These are phyloP conservation scores for Murraya paniculata DNA, from an alignment of 345 rosid genomes.

Conservation along the genomic window DNA sequence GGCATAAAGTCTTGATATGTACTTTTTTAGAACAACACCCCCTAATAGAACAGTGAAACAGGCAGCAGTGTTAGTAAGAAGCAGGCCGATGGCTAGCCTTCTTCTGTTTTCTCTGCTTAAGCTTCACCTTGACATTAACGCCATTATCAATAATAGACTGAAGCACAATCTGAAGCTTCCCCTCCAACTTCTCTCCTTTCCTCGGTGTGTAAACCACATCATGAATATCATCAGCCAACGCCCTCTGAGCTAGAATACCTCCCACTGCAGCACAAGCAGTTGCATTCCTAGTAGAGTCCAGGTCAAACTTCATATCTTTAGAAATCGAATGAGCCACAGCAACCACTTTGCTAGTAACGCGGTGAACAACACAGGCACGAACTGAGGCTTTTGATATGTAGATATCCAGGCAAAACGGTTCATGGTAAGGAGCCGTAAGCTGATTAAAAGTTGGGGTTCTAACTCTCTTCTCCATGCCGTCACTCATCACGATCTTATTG, in stretches of 20 bases:
- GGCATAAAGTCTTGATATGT: neutral
- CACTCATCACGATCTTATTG: conserved; percentile 15
- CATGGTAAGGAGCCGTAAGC: conserved; percentile 79
- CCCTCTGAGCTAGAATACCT: conserved; percentile 69
- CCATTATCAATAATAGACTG: conserved; percentile 68
- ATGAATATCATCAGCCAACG: conserved; percentile 73
- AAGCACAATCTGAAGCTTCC: conserved; percentile 80
- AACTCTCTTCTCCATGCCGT: conserved; percentile 33
- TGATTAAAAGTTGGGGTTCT: conserved; percentile 78
- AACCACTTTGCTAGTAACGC: conserved; percentile 85
- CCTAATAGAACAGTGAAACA: neutral
- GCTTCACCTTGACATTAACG: conserved; percentile 73
- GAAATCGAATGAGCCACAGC: conserved; percentile 88
- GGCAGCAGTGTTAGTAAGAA: neutral
- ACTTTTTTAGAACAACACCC: neutral
- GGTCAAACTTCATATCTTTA: conserved; percentile 78
- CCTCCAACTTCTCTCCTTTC: conserved; percentile 72
- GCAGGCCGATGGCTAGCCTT: conserved; percentile 20
- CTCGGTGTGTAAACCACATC: conserved; percentile 73
- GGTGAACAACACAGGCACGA: conserved; percentile 76
- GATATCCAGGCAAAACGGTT: conserved; percentile 85
- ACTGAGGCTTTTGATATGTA: conserved; percentile 78
- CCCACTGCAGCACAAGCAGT: conserved; percentile 74
- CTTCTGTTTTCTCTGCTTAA: conserved; percentile 60
- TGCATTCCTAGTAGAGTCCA: conserved; percentile 66